Percentiles rank a stretch among this genome's conserved stretches.
Conservation (phyloP, 495 filamentous ascomycete species). For the Xylaria grammica region DNA sequence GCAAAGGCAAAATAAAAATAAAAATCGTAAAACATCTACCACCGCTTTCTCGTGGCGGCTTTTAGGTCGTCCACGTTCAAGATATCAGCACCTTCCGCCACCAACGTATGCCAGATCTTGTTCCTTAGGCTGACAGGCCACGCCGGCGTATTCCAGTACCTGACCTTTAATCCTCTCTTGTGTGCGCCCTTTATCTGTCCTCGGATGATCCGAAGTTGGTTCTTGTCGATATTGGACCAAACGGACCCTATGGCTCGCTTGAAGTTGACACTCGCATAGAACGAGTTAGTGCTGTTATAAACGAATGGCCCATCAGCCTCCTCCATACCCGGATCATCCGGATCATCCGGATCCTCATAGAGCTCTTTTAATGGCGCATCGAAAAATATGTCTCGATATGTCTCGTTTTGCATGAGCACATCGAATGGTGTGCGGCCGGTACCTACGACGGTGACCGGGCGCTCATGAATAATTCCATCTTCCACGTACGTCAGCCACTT, state of each 20-base stretch:
- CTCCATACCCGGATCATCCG: constrained; percentile 5
- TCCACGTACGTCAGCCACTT: constrained; percentile 66
- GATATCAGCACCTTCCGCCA: constrained; percentile 71
- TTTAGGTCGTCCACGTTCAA: constrained; percentile 80
- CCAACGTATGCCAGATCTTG: constrained; percentile 74
- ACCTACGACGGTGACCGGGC: constrained; percentile 77
- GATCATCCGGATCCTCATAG: constrained; percentile 37
- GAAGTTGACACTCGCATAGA: constrained; percentile 61
- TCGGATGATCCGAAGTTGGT: constrained; percentile 66
- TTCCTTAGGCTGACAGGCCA: constrained; percentile 80
- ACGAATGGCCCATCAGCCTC: constrained; percentile 24
- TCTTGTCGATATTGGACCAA: constrained; percentile 47
- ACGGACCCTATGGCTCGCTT: constrained; percentile 50
- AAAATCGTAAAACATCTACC: constrained; percentile 28
- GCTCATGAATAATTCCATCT: constrained; percentile 52
- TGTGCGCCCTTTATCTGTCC: constrained; percentile 73
- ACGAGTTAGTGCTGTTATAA: constrained; percentile 56
- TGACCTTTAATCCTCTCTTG: constrained; percentile 67
- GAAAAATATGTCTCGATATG: constrained; percentile 68
- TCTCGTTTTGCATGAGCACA: constrained; percentile 50
- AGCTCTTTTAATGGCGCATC: constrained; percentile 64
- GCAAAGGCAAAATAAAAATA: too few species aligned
- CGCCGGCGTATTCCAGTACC: constrained; percentile 80
- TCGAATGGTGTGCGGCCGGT: constrained; percentile 81
- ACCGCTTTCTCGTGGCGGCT: constrained; percentile 38